A percentile compares a stretch with the other conserved stretches of the same genome.
Conservation (phyloP, 306 rosid species). For the Cucumis hystrix region DNA sequence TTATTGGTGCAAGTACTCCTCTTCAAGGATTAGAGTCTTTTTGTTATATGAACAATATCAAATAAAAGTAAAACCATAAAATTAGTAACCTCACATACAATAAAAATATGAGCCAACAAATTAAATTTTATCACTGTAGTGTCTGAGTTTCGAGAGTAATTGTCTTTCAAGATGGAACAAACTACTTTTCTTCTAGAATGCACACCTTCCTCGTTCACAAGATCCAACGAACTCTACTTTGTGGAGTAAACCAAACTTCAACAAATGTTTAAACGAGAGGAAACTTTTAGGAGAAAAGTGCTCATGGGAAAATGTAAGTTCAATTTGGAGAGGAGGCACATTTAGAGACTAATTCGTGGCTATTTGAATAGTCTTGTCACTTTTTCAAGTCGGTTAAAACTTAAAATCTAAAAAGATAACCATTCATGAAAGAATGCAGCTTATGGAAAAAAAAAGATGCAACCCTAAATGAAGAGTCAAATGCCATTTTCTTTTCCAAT, state of each 20-base stretch:
- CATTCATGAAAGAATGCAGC: not conserved
- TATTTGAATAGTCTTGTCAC: not conserved
- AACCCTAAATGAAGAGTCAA: too few species aligned
- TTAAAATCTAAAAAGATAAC: too few species aligned
- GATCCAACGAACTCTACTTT: not conserved
- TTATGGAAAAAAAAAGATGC: not conserved
- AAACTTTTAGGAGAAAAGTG: too few species aligned
- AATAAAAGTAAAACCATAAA: too few species aligned
- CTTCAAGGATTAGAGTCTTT: not conserved
- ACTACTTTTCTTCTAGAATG: too few species aligned
- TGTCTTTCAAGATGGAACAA: not conserved
- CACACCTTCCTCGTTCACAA: too few species aligned
- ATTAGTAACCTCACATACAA: not conserved
- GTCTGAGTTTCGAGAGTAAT: too few species aligned
- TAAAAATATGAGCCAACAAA: not conserved
- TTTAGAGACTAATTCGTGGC: too few species aligned
- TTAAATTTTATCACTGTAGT: not conserved
- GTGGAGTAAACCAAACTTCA: not conserved
- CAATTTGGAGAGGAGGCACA: not conserved
- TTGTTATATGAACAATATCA: too few species aligned
- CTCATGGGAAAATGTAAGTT: not conserved
- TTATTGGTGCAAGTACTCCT: not conserved
- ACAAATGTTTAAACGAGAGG: not conserved
- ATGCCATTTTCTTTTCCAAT: not conserved
- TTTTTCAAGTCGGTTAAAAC: not conserved